Conservation (phyloP, 1,284 basidiomycete species). For the Entoloma clypeatum region DNA sequence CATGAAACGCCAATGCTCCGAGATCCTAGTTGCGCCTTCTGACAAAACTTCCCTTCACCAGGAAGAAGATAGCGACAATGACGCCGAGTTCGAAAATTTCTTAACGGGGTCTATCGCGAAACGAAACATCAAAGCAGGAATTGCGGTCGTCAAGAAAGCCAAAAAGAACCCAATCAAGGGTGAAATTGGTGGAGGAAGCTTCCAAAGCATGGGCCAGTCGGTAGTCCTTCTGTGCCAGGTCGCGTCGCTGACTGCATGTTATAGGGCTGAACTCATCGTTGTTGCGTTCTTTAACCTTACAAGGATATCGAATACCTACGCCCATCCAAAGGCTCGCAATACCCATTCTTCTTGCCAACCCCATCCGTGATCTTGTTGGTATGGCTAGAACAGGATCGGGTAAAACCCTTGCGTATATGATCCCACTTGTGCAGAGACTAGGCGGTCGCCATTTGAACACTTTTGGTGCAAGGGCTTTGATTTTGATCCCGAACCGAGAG, state of each 20-base stretch:
- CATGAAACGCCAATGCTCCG: too few species aligned
- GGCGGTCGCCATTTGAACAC: conserved; percentile 76
- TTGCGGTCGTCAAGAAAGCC: conserved; percentile 64
- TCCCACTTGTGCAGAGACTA: conserved; percentile 88
- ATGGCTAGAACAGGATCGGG: conserved; percentile 99
- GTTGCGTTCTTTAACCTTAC: conserved; percentile 82
- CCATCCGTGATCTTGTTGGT: conserved; percentile 92
- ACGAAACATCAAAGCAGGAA: conserved; percentile 65
- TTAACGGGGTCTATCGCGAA: conserved; percentile 64
- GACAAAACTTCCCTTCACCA: conserved; percentile 22
- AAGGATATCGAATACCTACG: conserved; percentile 93
- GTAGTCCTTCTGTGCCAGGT: background rate
- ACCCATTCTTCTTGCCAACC: conserved; percentile 79
- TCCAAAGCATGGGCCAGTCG: conserved; percentile 80
- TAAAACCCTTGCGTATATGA: conserved; percentile 95
- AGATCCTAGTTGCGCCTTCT: conserved; percentile 34
- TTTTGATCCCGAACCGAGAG: conserved; percentile 92
- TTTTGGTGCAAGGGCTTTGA: conserved; percentile 85
- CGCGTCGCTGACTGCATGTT: background rate
- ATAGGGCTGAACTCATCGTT: conserved; percentile 84
- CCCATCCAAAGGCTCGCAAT: conserved; percentile 94
- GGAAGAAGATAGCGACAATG: conserved; percentile 11
- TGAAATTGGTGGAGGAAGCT: conserved; percentile 79
- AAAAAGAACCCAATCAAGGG: conserved; percentile 68
- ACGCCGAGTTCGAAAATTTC: conserved; percentile 20